Percentiles rank a stretch among this genome's conserved stretches.
phyloP scores from a whole-genome alignment of 441 rosid genomes.

The Pelargonium hybrid region DNA sequence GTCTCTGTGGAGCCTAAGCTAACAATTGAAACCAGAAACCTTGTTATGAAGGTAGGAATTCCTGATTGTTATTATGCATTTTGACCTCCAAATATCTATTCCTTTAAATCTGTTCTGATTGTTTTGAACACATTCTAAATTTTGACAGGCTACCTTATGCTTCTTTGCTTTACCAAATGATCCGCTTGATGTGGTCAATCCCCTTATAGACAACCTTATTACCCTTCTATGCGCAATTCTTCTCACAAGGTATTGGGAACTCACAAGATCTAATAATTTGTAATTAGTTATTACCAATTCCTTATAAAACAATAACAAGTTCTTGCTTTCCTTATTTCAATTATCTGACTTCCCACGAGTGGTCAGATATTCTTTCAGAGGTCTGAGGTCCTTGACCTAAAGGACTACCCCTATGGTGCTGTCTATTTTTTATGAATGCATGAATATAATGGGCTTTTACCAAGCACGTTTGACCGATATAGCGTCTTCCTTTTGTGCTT shows the following conservation, averaged over 20 bases:
- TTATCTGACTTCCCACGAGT: neutral
- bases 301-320: slow-evolving; percentile 10
- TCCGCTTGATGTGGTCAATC: slow-evolving; percentile 75
- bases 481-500: neutral
- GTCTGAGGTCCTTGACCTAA: slow-evolving; percentile 6
- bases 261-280: slow-evolving; percentile 10
- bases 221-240: slow-evolving; percentile 97
- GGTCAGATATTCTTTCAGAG: neutral
- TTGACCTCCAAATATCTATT: neutral
- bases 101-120: neutral
- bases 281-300: slow-evolving; percentile 4
- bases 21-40: slow-evolving; percentile 87
- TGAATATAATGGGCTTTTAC: neutral
- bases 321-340: neutral
- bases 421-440: neutral
- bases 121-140: slow-evolving; percentile 13
- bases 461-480: neutral
- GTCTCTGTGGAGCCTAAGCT: slow-evolving; percentile 98
- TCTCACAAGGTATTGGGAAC: slow-evolving; percentile 68
- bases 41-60: slow-evolving; percentile 72
- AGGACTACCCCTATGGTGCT: neutral
- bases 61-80: slow-evolving; percentile 6
- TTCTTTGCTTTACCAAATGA: slow-evolving; percentile 94
- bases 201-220: slow-evolving; percentile 87
- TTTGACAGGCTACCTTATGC: slow-evolving; percentile 87